These are phyloP conservation scores for Sporormia fimetaria DNA, from an alignment of 495 filamentous ascomycete species.

Conservation along the genomic window DNA sequence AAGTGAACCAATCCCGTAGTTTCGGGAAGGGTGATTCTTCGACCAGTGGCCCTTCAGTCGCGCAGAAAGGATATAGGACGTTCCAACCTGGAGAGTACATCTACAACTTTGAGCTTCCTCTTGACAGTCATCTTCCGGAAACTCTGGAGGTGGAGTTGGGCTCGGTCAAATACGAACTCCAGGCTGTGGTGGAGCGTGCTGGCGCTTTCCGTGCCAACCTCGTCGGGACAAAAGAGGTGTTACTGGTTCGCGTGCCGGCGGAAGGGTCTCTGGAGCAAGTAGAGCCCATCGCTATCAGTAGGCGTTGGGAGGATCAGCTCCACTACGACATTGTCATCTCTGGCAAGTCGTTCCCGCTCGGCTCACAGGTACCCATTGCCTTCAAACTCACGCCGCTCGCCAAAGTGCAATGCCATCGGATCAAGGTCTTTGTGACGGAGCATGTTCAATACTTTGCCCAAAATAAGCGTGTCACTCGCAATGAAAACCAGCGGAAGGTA, in stretches of 20 bases:
- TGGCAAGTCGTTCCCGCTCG: constrained; percentile 93
- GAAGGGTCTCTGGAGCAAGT: constrained; percentile 88
- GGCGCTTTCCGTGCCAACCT: constrained; percentile 90
- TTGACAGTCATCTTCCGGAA: constrained; percentile 86
- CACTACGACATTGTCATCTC: constrained; percentile 99
- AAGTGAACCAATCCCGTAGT: constrained; percentile 70
- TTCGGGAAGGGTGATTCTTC: constrained; percentile 70
- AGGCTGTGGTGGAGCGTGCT: constrained; percentile 76
- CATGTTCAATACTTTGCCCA: constrained; percentile 87
- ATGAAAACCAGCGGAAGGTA: constrained; percentile 76
- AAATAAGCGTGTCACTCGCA: constrained; percentile 76
- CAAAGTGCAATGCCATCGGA: constrained; percentile 91
- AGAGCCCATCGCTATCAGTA: constrained; percentile 92
- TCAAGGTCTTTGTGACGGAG: constrained; percentile 91
- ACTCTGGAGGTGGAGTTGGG: constrained; percentile 85
- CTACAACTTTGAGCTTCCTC: constrained; percentile 88
- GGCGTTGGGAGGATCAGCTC: constrained; percentile 95
- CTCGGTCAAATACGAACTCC: constrained; percentile 77
- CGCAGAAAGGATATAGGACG: constrained; percentile 78
- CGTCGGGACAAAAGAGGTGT: constrained; percentile 71
- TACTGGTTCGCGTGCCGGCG: constrained; percentile 75
- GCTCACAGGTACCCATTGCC: constrained; percentile 85
- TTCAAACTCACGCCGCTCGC: constrained; percentile 95
- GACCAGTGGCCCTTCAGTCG: constrained; percentile 46
- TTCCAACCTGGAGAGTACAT: constrained; percentile 87